Evolutionary conservation across 768 basidiomycete species (phyloP).

Genomic region (Galerina marginata): DNA sequence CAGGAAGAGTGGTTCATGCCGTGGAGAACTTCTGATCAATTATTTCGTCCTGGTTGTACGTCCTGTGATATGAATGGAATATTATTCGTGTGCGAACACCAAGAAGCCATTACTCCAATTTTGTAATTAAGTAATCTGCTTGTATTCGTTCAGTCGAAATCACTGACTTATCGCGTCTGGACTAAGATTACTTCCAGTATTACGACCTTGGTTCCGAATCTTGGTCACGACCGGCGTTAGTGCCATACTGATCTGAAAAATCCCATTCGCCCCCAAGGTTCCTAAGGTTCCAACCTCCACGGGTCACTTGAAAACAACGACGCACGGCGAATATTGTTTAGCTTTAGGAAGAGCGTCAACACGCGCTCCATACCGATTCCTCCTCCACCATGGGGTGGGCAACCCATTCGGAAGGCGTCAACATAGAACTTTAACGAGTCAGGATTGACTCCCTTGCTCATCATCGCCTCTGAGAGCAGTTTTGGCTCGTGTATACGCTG

Average conservation of each 20-base stretch:
- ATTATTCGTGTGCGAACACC: too few species aligned
- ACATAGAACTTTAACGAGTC: constrained; percentile 90
- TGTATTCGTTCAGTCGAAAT: too few species aligned
- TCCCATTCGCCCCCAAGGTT: constrained; percentile 5
- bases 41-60: too few species aligned
- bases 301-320: constrained; percentile 97
- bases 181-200: too few species aligned
- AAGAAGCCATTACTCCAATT: too few species aligned
- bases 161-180: too few species aligned
- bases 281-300: constrained; percentile 85
- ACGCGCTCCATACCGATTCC: constrained; percentile 96
- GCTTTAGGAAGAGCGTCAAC: constrained; percentile 95
- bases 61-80: too few species aligned
- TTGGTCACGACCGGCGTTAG: too few species aligned
- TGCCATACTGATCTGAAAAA: not conserved
- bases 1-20: too few species aligned
- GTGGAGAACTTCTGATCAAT: too few species aligned
- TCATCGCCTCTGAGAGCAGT: constrained; percentile 86
- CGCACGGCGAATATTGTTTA: constrained; percentile 93
- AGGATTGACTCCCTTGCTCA: constrained; percentile 85
- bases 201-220: too few species aligned
- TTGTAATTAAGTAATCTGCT: too few species aligned
- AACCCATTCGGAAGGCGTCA: constrained; percentile 94
- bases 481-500: constrained; percentile 95
- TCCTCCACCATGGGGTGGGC: constrained; percentile 95